Base-by-base conservation (phyloP, 176 grass and related monocot genomes). In the Bothriochloa decipiens region DNA sequence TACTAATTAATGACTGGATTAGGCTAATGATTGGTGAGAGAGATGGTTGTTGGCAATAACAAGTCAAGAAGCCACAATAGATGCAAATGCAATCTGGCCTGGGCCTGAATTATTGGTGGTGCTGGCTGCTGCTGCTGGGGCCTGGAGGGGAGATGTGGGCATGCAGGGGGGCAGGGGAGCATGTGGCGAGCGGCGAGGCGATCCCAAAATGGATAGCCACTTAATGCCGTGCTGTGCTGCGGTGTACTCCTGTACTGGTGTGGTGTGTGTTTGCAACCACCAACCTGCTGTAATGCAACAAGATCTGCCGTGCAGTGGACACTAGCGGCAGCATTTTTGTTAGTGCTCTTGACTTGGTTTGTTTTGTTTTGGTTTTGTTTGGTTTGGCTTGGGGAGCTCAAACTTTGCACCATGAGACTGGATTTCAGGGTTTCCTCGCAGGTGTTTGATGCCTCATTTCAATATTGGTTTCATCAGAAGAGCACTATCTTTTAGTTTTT, bases 151-250 rank as follows among this genome's bases (percentile, higher is more conserved):
- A 80, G 29, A 23, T 83, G 80, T 77, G 79, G 79, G 86, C 68
- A 72, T 88, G 86, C 86, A 82, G 80, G 80, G 86, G 16, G 73
- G 86, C 86, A 88, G 79, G 80, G 86, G 75, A 77, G 86, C 86
- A 72, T 83, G 86, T 83, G 80, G 65, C 72, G 20, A 63, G 40
- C 71, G 82, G 20, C 71, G 4, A 75, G 33, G 57, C 23, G 22
- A 80, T 86, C 66, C 53, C 78, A 50, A 86, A 72, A 72, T 79
- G 68, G 76, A 65, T 79, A 76, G 14, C 58, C 15, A 65, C n/a
- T 72, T 63, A 79, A 80, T 79, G 53, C 53, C 28, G 23, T 28
- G 70, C 70, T 49, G 42, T 12, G 22, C 11, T 46, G 50, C 39
- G 8, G 20, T n/a, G 20, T 9, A 22, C 55, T 57, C n/a, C 1